Base-by-base conservation (phyloP, 148 eudicot genomes). In the Amaranthus cruentus region DNA sequence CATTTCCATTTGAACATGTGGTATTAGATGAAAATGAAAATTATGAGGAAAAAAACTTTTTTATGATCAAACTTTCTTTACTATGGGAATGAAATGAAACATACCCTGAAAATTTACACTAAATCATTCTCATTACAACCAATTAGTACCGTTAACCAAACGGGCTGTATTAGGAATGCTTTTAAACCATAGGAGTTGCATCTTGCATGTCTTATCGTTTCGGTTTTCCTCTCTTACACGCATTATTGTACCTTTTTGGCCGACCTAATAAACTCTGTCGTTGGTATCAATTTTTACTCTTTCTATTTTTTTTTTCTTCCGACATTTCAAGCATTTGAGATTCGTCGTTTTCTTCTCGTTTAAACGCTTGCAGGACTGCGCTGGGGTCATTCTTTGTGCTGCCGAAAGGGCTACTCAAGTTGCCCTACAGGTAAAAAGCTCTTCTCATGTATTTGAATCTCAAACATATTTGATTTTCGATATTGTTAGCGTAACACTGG, bases 351-450 rank as follows among this genome's bases (percentile, higher is more conserved):
- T 53, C 46, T 13, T 3, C 60, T 4, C 49, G 4, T 72, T 15
- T 55, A 44, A 9, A 53, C 44, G 48, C 49, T 67, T 79, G 81
- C 83, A 95, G 99, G 97, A 95, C 73, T 95, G 99, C 78, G 96
- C 99, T 72, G 99, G 93, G 68, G 99, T 86, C 15, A 90, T 95
- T 78, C 92, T 95, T 14, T 81, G 84, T 79, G 96, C 97, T 64
- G 96, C 97, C 44, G 97, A 95, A 85, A 88, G 99, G 82, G 99
- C 97, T 75, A 95, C 99, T 69, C 99, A 95, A 83, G 99, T 95
- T 77, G 99, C 99, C 71, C 84, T 95, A 77, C 99, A 95, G 97
- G 99, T 95, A 63, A 69, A 59, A 74, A 7, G 10, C 46, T 15
- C 38, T 46, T 61, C 52, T n/a, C 38, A 21, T 10, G 50, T 38